Conservation (phyloP, 768 basidiomycete species). For the Cystobasidium onofrii region DNA sequence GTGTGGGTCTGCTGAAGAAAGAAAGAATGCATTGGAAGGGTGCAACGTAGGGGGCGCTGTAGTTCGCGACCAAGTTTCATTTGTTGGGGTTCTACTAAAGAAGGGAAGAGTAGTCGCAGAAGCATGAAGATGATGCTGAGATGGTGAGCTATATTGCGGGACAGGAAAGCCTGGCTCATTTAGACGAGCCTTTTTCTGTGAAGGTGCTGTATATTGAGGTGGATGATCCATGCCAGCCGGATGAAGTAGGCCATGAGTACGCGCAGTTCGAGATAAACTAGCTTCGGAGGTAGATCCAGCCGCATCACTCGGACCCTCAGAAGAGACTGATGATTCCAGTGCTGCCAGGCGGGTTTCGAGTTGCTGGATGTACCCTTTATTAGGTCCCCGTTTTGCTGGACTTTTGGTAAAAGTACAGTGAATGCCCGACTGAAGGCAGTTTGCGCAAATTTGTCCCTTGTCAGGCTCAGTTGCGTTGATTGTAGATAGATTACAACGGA, state of each 20-base stretch:
- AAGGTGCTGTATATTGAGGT: neutral
- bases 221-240: neutral
- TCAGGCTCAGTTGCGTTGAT: neutral
- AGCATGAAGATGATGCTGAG: neutral
- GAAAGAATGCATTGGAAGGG: neutral
- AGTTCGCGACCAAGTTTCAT: neutral
- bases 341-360: constrained; percentile 16
- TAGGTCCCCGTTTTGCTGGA: constrained; percentile 26
- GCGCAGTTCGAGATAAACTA: neutral
- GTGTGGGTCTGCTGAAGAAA: neutral
- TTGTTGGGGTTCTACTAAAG: neutral
- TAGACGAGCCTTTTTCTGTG: neutral
- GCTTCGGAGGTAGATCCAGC: neutral
- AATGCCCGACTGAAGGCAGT: constrained; percentile 8
- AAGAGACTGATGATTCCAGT: neutral
- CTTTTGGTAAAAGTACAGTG: constrained; percentile 20
- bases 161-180: neutral
- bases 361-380: constrained; percentile 31
- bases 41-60: neutral
- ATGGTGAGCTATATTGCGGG: neutral
- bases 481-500: constrained; percentile 12
- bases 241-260: neutral
- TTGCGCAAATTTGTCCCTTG: neutral
- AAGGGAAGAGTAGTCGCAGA: neutral
- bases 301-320: neutral